Conservation (phyloP, 208 protist genomes). For the Leishmania turanica region DNA sequence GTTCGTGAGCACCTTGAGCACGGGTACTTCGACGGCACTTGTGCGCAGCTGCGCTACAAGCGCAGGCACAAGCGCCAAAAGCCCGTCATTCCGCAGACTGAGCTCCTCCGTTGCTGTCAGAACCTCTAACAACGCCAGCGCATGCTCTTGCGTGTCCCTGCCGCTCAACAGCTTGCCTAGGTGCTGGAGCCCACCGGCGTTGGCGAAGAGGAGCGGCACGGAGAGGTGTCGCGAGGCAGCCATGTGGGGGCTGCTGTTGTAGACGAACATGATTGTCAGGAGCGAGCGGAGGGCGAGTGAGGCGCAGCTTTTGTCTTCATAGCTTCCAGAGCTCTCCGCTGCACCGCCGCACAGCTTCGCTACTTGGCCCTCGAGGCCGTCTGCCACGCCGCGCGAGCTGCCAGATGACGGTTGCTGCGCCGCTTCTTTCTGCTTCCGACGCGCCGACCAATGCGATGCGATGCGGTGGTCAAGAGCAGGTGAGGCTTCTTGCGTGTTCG, state of each 20-base stretch:
- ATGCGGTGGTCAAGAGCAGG: not conserved
- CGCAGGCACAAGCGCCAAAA: conserved; percentile 17
- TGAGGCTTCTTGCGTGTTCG: not conserved
- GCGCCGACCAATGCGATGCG: conserved; percentile 19
- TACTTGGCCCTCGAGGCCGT: not conserved
- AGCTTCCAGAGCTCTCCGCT: too few relatives aligned
- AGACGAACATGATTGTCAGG: conserved; percentile 40
- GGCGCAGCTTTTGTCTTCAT: not conserved
- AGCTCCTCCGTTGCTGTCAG: conserved; percentile 37
- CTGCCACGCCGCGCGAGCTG: not conserved
- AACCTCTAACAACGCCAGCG: conserved; percentile 46
- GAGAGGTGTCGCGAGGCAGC: conserved; percentile 8
- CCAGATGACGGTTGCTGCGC: not conserved
- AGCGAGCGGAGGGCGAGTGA: conserved; percentile 31
- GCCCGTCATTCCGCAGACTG: not conserved
- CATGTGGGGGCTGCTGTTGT: conserved; percentile 20
- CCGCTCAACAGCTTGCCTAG: conserved; percentile 14
- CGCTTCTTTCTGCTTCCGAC: not conserved
- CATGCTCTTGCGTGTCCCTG: not conserved
- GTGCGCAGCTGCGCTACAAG: conserved; percentile 11
- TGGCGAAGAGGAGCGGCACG: conserved; percentile 39
- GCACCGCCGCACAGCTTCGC: not conserved
- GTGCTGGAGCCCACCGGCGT: conserved; percentile 36
- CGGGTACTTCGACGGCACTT: not conserved
- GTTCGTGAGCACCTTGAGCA: conserved; percentile 74